phyloP scores from a whole-genome alignment of 345 rosid genomes.

The Pistacia vera region DNA sequence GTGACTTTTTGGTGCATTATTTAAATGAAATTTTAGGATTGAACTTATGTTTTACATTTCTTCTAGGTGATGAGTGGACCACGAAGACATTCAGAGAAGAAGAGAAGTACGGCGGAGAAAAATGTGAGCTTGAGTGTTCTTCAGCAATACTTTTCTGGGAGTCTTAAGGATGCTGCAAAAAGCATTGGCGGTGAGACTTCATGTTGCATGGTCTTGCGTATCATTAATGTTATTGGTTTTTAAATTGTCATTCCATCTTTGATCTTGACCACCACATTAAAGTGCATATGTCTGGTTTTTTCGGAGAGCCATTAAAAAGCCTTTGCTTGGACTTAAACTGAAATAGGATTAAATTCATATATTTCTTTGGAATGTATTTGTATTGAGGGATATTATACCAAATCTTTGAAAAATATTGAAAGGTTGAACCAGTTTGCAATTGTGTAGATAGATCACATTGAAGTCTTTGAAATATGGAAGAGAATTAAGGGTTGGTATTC shows the following conservation, averaged over 20 bases:
- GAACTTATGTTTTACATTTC: slow-evolving; percentile 1
- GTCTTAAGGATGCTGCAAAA: slow-evolving; percentile 95
- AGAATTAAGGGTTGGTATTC: neutral
- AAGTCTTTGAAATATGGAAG: neutral
- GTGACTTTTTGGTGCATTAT: neutral
- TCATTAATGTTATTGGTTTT: neutral
- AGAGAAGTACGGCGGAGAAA: slow-evolving; percentile 78
- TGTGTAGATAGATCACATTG: neutral
- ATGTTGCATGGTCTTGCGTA: slow-evolving; percentile 1
- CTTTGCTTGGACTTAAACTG: neutral
- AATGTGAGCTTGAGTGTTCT: slow-evolving; percentile 84
- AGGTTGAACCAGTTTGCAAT: neutral
- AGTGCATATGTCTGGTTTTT: neutral
- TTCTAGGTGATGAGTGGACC: slow-evolving; percentile 44
- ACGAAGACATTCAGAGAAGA: slow-evolving; percentile 60
- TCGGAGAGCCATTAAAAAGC: neutral
- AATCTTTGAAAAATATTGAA: neutral
- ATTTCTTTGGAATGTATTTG: neutral
- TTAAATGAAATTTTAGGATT: slow-evolving; percentile 3
- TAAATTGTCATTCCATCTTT: neutral
- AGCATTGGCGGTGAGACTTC: slow-evolving; percentile 85
- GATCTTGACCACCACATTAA: neutral
- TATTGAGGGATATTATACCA: neutral
- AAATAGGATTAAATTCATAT: neutral
- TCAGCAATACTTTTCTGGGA: slow-evolving; percentile 88